phyloP scores from a whole-genome alignment of 805 yeast species.

The Yarrowia deformans region DNA sequence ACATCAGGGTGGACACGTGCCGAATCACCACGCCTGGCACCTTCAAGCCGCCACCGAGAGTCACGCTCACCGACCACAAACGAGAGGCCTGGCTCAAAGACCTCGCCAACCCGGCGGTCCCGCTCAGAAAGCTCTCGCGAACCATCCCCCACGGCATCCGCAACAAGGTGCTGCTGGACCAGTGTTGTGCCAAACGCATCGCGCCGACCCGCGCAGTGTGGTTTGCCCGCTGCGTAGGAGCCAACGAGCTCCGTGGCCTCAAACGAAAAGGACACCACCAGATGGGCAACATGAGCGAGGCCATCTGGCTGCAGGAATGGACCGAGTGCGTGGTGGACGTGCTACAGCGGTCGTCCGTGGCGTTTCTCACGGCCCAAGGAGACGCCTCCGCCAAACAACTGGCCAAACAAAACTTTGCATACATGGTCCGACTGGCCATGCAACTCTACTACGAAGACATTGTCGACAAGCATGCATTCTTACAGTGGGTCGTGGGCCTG shows the following conservation, averaged over 20 bases:
- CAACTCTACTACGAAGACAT: conserved; percentile 73
- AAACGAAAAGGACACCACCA: conserved; percentile 56
- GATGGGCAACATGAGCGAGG: conserved; percentile 50
- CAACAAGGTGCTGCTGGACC: conserved; percentile 74
- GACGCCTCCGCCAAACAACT: neutral
- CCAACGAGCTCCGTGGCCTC: conserved; percentile 71
- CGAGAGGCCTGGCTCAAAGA: conserved; percentile 86
- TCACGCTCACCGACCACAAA: conserved; percentile 86
- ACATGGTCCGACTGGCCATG: conserved; percentile 65
- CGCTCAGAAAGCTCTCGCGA: conserved; percentile 71
- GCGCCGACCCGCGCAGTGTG: conserved; percentile 87
- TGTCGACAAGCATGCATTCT: conserved; percentile 66
- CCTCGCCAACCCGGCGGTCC: conserved; percentile 69
- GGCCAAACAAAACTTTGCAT: conserved; percentile 53
- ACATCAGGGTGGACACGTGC: conserved; percentile 57
- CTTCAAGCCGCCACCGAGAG: conserved; percentile 85
- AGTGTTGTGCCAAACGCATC: conserved; percentile 67
- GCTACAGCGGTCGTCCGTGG: conserved; percentile 55
- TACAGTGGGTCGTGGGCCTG: conserved; percentile 66
- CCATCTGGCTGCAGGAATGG: conserved; percentile 85
- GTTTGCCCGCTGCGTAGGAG: conserved; percentile 87
- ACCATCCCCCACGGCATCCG: conserved; percentile 92
- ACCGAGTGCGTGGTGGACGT: conserved; percentile 78
- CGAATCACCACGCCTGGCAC: conserved; percentile 59
- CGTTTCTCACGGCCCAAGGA: conserved; percentile 56